phyloP scores from a whole-genome alignment of 1,284 basidiomycete genomes.

The Ustilago nuda region DNA sequence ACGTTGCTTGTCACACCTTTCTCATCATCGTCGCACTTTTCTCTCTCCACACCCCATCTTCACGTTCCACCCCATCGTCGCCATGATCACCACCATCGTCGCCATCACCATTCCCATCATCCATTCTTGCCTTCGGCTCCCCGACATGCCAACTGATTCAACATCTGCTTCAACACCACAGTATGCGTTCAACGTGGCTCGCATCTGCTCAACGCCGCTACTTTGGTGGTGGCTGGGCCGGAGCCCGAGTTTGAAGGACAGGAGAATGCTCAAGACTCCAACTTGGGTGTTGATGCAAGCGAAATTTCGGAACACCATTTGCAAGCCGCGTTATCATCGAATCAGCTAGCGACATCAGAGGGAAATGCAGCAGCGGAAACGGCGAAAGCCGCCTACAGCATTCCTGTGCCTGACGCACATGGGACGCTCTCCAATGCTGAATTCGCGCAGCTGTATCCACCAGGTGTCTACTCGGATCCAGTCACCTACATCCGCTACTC shows the following conservation, averaged over 20 bases:
- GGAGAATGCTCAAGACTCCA: conserved; percentile 61
- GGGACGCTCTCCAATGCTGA: conserved; percentile 54
- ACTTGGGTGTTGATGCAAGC: conserved; percentile 63
- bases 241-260: conserved; percentile 63
- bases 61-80: neutral
- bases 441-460: conserved; percentile 61
- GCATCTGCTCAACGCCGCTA: conserved; percentile 57
- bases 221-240: conserved; percentile 58
- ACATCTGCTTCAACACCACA: conserved; percentile 15
- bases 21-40: neutral
- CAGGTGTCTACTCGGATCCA: conserved; percentile 65
- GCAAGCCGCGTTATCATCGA: conserved; percentile 67
- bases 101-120: neutral
- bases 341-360: conserved; percentile 61
- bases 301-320: conserved; percentile 67
- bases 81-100: neutral
- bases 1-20: neutral
- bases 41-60: neutral
- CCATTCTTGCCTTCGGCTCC: neutral
- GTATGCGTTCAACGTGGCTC: conserved; percentile 61
- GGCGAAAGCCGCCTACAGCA: conserved; percentile 62
- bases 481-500: conserved; percentile 84
- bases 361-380: conserved; percentile 31
- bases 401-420: conserved; percentile 67
- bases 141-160: neutral